Conservation (phyloP, 2,329 filamentous ascomycete species). For the Fusarium anguioides region DNA sequence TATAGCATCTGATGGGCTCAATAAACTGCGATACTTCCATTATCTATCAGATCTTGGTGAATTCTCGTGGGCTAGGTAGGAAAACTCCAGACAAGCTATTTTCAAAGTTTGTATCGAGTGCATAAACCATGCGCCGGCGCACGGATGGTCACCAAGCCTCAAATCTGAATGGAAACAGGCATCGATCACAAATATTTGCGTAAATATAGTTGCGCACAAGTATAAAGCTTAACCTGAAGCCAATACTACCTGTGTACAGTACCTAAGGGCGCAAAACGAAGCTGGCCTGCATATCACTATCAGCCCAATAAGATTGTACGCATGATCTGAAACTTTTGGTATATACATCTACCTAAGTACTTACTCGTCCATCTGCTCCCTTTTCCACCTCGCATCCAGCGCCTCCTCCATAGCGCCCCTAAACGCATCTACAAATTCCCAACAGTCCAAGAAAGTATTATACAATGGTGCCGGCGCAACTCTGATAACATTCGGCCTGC, state of each 20-base stretch:
- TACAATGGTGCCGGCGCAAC: slow-evolving; percentile 85
- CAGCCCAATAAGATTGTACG: neutral
- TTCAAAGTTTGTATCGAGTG: too few species aligned
- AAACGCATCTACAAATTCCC: slow-evolving; percentile 48
- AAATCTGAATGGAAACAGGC: neutral
- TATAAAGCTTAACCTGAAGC: neutral
- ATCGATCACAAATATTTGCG: neutral
- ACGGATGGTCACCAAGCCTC: neutral
- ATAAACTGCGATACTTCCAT: too few species aligned
- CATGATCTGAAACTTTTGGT: neutral
- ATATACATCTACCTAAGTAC: neutral
- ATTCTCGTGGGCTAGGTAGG: too few species aligned
- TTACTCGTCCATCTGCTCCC: slow-evolving; percentile 29
- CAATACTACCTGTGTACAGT: neutral
- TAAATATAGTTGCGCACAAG: neutral
- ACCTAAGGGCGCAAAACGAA: neutral
- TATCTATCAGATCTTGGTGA: too few species aligned
- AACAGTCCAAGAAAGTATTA: slow-evolving; percentile 75
- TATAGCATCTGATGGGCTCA: too few species aligned
- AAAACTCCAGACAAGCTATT: too few species aligned
- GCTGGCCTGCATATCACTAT: neutral
- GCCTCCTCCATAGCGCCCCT: slow-evolving; percentile 41
- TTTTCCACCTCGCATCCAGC: slow-evolving; percentile 36
- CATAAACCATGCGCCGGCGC: too few species aligned
- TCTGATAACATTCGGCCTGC: slow-evolving; percentile 82